Percentiles rank a stretch among this genome's conserved stretches.
Evolutionary conservation across 768 basidiomycete genomes (phyloP).

Genomic region (Paxillus ammoniavirescens): DNA sequence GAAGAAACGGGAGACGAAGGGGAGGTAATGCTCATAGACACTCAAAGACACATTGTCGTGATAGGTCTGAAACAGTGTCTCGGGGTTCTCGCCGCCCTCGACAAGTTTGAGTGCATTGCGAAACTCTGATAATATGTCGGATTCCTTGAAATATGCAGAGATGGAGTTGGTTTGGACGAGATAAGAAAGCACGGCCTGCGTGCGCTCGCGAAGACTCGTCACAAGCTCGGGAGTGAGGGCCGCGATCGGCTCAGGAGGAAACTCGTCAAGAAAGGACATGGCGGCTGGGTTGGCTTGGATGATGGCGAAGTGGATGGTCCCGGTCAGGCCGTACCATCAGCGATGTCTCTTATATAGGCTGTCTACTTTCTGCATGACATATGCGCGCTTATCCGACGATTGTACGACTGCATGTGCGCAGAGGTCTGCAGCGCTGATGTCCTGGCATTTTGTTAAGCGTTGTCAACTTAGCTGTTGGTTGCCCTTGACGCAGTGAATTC

Average conservation of each 20-base stretch:
- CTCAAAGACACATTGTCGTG: conserved; percentile 17
- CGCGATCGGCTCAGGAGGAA: conserved; percentile 14
- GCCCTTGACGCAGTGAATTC: too few relatives aligned
- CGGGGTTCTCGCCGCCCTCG: not conserved
- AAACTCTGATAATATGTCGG: conserved; percentile 13
- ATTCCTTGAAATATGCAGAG: conserved; percentile 17
- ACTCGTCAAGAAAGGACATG: conserved; percentile 12
- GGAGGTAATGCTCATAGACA: conserved; percentile 15
- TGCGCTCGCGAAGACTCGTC: conserved; percentile 17
- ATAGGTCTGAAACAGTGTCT: conserved; percentile 6
- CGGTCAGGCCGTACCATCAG: too few relatives aligned
- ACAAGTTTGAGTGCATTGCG: conserved; percentile 3
- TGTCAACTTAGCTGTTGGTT: too few relatives aligned
- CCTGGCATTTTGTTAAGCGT: too few relatives aligned
- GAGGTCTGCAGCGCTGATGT: not conserved
- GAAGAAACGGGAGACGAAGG: conserved; percentile 18
- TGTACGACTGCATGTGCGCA: not conserved
- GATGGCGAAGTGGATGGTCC: not conserved
- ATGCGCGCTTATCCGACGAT: too few relatives aligned
- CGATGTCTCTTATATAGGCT: too few relatives aligned
- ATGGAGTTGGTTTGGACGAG: conserved; percentile 19
- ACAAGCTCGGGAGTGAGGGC: conserved; percentile 12
- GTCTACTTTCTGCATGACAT: too few relatives aligned
- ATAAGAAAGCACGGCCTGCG: conserved; percentile 21
- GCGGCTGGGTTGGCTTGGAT: not conserved